Conservation (phyloP, 805 yeast species). For the Sungouiella blattae region DNA sequence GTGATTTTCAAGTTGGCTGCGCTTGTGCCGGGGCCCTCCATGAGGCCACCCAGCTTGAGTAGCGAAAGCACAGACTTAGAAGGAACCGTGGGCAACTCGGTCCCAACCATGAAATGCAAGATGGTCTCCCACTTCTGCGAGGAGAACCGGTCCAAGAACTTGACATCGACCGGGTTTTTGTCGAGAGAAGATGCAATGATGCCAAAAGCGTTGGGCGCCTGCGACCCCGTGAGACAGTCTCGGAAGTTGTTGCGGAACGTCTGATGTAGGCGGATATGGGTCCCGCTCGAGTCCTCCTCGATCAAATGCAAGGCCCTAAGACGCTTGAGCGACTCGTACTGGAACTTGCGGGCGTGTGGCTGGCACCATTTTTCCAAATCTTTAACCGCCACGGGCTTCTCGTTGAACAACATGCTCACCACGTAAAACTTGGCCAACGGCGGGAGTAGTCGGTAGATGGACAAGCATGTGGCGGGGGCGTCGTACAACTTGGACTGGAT, state of each 20-base stretch:
- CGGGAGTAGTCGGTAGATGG: slow-evolving; percentile 87
- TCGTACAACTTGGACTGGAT: slow-evolving; percentile 81
- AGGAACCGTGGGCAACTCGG: slow-evolving; percentile 64
- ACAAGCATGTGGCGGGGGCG: slow-evolving; percentile 87
- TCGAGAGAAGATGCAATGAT: slow-evolving; percentile 54
- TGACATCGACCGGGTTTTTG: slow-evolving; percentile 55
- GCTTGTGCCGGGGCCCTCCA: slow-evolving; percentile 58
- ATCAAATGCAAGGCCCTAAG: slow-evolving; percentile 74
- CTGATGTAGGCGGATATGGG: slow-evolving; percentile 57
- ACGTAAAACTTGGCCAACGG: slow-evolving; percentile 84
- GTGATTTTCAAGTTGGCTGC: slow-evolving; percentile 62
- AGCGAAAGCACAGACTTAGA: slow-evolving; percentile 78
- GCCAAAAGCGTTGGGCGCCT: slow-evolving; percentile 69
- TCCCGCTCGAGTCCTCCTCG: slow-evolving; percentile 51
- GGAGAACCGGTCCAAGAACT: slow-evolving; percentile 75
- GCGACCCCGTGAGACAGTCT: slow-evolving; percentile 81
- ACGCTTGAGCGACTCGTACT: slow-evolving; percentile 75
- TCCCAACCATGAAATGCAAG: slow-evolving; percentile 96
- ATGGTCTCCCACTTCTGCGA: slow-evolving; percentile 91
- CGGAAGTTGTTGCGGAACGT: slow-evolving; percentile 73
- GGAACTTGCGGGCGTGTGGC: slow-evolving; percentile 51
- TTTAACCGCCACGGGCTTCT: slow-evolving; percentile 61
- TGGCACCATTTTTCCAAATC: slow-evolving; percentile 78
- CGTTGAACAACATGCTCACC: slow-evolving; percentile 82
- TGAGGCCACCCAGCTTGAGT: slow-evolving; percentile 75